Percentiles rank a stretch among this genome's conserved stretches.
Conservation (phyloP, 257 asterid genomes). For the Dorcoceras hygrometricum region DNA sequence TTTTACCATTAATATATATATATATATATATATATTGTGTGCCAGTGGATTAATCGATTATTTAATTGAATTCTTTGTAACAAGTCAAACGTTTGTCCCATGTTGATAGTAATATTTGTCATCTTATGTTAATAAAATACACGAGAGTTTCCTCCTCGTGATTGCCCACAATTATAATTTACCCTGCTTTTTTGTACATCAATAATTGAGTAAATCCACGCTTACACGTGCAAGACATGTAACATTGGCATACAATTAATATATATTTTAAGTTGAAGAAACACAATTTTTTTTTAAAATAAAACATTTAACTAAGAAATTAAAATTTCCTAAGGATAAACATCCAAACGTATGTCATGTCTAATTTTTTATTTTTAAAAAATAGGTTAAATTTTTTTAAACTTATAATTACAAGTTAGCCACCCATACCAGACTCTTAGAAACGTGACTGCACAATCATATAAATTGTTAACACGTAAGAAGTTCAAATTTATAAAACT, state of each 20-base stretch:
- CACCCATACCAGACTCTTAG: no score
- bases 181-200: conserved; percentile 20
- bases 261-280: no score
- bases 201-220: conserved; percentile 40
- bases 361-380: no score
- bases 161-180: conserved; percentile 37
- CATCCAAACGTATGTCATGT: conserved; percentile 24
- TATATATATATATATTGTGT: no score
- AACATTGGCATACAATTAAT: conserved; percentile 26
- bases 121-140: conserved; percentile 34
- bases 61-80: conserved; percentile 24
- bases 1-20: no score
- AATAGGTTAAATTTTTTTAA: no score
- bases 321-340: conserved; percentile 23
- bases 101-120: conserved; percentile 43
- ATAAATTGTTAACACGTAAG: no score
- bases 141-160: conserved; percentile 27
- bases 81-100: conserved; percentile 48
- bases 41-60: not conserved
- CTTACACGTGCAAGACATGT: conserved; percentile 41
- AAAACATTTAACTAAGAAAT: conserved; percentile 27
- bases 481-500: no score
- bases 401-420: no score
- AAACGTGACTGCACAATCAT: no score
- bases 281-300: no score